phyloP scores from a whole-genome alignment of 441 rosid genomes.

The Gossypium davidsonii region DNA sequence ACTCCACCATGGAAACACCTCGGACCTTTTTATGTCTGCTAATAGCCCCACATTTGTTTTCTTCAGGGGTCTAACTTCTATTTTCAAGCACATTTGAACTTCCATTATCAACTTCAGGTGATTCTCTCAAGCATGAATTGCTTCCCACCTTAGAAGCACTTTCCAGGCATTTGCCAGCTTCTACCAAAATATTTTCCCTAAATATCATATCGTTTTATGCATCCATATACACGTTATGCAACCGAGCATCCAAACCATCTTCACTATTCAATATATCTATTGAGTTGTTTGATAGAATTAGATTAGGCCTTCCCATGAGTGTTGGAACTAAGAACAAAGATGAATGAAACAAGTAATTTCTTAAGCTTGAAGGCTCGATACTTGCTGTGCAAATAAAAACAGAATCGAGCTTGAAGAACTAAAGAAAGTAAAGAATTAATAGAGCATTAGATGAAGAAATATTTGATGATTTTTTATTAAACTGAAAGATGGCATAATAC shows the following conservation, averaged over 20 bases:
- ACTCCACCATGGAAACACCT: conserved; percentile 21
- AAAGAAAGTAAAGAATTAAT: too few species aligned
- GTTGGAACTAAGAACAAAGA: too few species aligned
- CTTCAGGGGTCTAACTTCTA: conserved; percentile 15
- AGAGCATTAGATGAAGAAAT: too few species aligned
- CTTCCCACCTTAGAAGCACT: conserved; percentile 25
- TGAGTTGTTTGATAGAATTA: neutral
- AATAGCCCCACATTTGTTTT: conserved; percentile 9
- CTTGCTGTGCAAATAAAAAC: too few species aligned
- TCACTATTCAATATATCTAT: conserved; percentile 14
- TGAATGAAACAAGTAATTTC: too few species aligned
- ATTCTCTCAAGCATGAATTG: conserved; percentile 25
- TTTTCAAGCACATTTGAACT: conserved; percentile 28
- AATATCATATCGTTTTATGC: conserved; percentile 20
- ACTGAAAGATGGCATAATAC: too few species aligned
- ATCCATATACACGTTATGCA: conserved; percentile 19
- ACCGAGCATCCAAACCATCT: conserved; percentile 11
- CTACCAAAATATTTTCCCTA: conserved; percentile 23
- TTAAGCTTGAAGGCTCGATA: too few species aligned
- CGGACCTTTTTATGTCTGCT: conserved; percentile 19
- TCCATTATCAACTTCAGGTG: conserved; percentile 23
- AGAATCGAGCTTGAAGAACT: too few species aligned
- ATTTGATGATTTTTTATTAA: too few species aligned
- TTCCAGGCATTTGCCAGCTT: conserved; percentile 22
- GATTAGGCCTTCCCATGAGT: too few species aligned